These are phyloP conservation scores for Flaveria sonorensis DNA, from an alignment of 129 eudicot genomes.

Conservation along the genomic window DNA sequence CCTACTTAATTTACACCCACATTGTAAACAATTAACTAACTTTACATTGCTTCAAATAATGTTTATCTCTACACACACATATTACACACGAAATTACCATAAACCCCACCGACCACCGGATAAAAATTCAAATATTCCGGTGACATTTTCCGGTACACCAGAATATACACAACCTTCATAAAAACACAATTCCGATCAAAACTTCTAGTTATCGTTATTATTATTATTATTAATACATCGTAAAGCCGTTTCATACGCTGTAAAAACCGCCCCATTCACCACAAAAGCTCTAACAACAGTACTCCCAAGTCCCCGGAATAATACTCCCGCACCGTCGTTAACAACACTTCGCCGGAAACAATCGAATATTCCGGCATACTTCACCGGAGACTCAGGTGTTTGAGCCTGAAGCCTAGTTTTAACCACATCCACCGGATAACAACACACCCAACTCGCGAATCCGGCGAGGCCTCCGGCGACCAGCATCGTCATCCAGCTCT, in stretches of 20 bases:
- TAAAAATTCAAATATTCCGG: not conserved
- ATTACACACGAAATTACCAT: not conserved
- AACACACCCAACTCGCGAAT: constrained; percentile 68
- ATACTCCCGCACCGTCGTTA: constrained; percentile 51
- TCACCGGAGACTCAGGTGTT: constrained; percentile 30
- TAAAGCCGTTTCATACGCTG: constrained; percentile 73
- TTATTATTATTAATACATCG: constrained; percentile 35
- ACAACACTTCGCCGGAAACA: constrained; percentile 58
- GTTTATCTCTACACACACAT: not conserved
- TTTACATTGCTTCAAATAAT: not conserved
- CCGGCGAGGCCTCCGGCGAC: constrained; percentile 83
- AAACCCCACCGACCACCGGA: not conserved
- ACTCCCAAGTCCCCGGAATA: constrained; percentile 76
- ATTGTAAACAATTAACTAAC: too few species aligned
- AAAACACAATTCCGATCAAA: not conserved
- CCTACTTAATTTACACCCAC: too few species aligned
- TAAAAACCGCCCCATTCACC: constrained; percentile 72
- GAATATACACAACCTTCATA: not conserved
- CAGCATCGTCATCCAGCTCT: constrained; percentile 62
- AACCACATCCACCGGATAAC: constrained; percentile 79
- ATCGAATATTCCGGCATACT: constrained; percentile 59
- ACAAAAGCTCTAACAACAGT: constrained; percentile 70
- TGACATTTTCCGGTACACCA: not conserved
- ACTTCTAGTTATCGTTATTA: constrained; percentile 18
- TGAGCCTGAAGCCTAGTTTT: constrained; percentile 75